Evolutionary conservation across 139 green algal genomes (phyloP).

Genomic region (Pleodorina starrii): DNA sequence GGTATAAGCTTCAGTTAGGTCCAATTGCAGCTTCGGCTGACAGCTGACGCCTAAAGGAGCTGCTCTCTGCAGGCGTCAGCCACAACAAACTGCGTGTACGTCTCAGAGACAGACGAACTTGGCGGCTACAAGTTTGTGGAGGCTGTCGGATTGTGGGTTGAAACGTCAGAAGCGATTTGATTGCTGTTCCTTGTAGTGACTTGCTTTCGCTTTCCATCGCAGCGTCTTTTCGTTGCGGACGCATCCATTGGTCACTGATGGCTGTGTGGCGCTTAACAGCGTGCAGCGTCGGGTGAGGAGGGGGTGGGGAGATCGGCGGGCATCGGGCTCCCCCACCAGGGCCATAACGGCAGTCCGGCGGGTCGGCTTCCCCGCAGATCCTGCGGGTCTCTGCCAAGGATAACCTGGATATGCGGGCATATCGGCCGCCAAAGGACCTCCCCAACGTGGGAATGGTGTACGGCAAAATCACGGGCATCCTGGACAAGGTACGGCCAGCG

Average conservation of each 20-base stretch:
- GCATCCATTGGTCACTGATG: constrained; percentile 70
- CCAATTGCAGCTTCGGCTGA: neutral
- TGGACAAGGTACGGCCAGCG: constrained; percentile 66
- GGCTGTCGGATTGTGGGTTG: constrained; percentile 72
- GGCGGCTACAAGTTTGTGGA: constrained; percentile 62
- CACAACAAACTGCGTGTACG: constrained; percentile 85
- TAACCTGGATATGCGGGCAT: constrained; percentile 60
- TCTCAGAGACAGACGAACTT: constrained; percentile 68
- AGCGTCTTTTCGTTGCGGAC: constrained; percentile 81
- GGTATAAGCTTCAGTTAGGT: constrained; percentile 31
- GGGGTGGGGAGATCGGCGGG: neutral
- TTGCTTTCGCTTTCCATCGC: constrained; percentile 30
- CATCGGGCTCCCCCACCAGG: too few relatives aligned
- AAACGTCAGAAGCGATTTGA: too few relatives aligned
- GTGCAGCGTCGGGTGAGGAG: constrained; percentile 83
- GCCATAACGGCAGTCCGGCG: too few relatives aligned
- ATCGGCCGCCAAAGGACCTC: constrained; percentile 48
- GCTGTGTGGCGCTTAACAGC: constrained; percentile 86
- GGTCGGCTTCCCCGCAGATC: constrained; percentile 73
- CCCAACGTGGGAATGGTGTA: constrained; percentile 80
- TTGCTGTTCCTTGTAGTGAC: neutral
- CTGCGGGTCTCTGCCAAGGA: constrained; percentile 79
- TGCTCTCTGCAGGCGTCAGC: constrained; percentile 56
- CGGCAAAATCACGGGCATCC: constrained; percentile 78
- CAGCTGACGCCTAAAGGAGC: neutral